phyloP scores from a whole-genome alignment of 495 filamentous ascomycete genomes.

The Penicillium parvum region DNA sequence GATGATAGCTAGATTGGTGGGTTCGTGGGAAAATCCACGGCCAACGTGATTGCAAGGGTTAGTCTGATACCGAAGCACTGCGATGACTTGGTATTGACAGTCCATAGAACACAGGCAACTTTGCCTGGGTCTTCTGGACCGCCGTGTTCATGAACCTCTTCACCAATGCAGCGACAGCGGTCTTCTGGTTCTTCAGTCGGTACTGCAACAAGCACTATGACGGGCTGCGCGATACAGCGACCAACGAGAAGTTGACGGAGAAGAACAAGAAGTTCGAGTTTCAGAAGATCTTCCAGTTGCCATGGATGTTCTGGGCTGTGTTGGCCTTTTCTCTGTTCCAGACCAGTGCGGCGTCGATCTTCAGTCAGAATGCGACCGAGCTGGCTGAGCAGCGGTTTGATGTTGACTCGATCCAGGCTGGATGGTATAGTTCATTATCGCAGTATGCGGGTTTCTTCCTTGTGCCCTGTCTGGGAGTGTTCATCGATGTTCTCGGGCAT shows the following conservation, averaged over 20 bases:
- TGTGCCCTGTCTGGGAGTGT: conserved; percentile 39
- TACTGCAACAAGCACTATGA: conserved; percentile 31
- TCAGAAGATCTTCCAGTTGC: conserved; percentile 38
- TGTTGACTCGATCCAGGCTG: conserved; percentile 36
- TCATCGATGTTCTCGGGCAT: conserved; percentile 43
- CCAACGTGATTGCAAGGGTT: conserved; percentile 36
- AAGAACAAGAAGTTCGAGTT: conserved; percentile 45
- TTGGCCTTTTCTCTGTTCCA: conserved; percentile 42
- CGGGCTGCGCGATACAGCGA: conserved; percentile 33
- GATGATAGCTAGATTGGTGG: conserved; percentile 19
- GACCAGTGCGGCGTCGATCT: conserved; percentile 36
- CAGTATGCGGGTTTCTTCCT: conserved; percentile 43
- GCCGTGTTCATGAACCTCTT: conserved; percentile 48
- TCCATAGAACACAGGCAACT: conserved; percentile 39
- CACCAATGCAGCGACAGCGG: conserved; percentile 34
- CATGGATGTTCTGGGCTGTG: conserved; percentile 43
- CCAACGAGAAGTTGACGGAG: conserved; percentile 38
- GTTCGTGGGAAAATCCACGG: conserved; percentile 35
- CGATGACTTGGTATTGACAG: not conserved
- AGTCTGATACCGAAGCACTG: not conserved
- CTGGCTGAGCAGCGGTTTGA: conserved; percentile 41
- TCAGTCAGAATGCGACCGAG: conserved; percentile 43
- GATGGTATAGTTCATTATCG: conserved; percentile 42
- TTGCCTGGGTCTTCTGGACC: conserved; percentile 44
- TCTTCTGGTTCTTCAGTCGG: conserved; percentile 41